Base-by-base conservation (phyloP, 75 land plant genomes). In the Pinus albicaulis region DNA sequence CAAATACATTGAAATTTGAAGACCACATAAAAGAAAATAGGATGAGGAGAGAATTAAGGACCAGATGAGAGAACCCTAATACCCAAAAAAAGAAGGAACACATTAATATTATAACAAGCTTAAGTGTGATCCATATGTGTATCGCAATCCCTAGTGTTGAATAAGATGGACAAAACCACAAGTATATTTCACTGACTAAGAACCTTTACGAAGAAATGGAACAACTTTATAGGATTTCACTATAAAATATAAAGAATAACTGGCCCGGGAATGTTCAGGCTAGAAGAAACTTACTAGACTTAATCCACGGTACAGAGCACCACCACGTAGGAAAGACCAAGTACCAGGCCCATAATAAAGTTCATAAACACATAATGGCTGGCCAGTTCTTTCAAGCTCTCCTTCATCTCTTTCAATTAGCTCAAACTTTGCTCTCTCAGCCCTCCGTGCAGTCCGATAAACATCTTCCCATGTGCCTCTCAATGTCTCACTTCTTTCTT, bases 361-460 rank as follows among this genome's bases (percentile, higher is more conserved):
- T 76, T 97, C 99, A 84, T 97, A 97, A 25, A 97, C 94, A 70
- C 92, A 92, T 53, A 97, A 59, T 20, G 91, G 89, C 80, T 95
- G 98, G 15, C 99, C 98, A 34, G 82, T 89, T 77, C 99, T 91
- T 77, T 89, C 93, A 20, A 95, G 80, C 74, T 94, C 99, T 20
- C 92, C 95, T 76, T 94, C 98, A 86, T 95, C 93, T 62, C 93
- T 81, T 84, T 97, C 99, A 86, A 85, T 88, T 52, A 76, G 61
- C 77, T 92, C 99, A 77, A 87, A 91, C 72, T 86, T 88, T 57
- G 81, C 73, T 60, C 85, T 92, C 71, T 97, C 99, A 66, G 88
- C 80, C 77, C 86, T 97, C 57, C 85, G 81, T 76, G 89, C 92
- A 81, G 66, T 84, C 23, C 86, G 86, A 75, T 91, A 89, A 22